These are phyloP conservation scores for Aspergillus nidulans DNA, from an alignment of 495 filamentous ascomycete species.

Conservation along the genomic window DNA sequence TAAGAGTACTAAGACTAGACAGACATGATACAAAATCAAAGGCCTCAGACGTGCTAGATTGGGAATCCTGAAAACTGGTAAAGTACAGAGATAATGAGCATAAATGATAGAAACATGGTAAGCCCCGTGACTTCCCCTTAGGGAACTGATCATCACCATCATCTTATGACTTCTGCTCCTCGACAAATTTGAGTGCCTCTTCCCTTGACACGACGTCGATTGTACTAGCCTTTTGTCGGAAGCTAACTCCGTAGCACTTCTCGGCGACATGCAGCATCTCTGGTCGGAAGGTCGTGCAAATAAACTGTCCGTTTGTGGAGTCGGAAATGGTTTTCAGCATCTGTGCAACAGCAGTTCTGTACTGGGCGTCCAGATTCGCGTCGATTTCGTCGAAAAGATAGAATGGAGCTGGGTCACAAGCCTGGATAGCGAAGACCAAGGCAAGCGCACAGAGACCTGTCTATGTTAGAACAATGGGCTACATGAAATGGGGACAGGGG, in stretches of 20 bases:
- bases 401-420: slow-evolving; percentile 94
- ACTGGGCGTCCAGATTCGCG: slow-evolving; percentile 96
- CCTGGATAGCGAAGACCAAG: slow-evolving; percentile 97
- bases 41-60: slow-evolving; percentile 14
- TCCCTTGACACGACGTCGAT: slow-evolving; percentile 85
- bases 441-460: slow-evolving; percentile 89
- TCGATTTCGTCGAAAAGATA: slow-evolving; percentile 99
- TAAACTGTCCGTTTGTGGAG: slow-evolving; percentile 60
- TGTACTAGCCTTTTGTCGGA: slow-evolving; percentile 85
- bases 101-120: not conserved
- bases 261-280: slow-evolving; percentile 95
- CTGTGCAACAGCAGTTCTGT: slow-evolving; percentile 86
- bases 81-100: slow-evolving; percentile 9
- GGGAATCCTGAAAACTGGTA: slow-evolving; percentile 22
- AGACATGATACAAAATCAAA: not conserved
- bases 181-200: slow-evolving; percentile 89
- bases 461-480: slow-evolving; percentile 20
- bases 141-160: slow-evolving; percentile 13
- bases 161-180: slow-evolving; percentile 59
- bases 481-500: not conserved
- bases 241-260: slow-evolving; percentile 96
- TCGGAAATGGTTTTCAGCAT: slow-evolving; percentile 76
- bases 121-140: not conserved
- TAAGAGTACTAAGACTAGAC: not conserved
- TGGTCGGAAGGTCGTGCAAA: slow-evolving; percentile 94